Conservation (phyloP, 2,329 filamentous ascomycete species). For the Trichoderma atrobrunneum region DNA sequence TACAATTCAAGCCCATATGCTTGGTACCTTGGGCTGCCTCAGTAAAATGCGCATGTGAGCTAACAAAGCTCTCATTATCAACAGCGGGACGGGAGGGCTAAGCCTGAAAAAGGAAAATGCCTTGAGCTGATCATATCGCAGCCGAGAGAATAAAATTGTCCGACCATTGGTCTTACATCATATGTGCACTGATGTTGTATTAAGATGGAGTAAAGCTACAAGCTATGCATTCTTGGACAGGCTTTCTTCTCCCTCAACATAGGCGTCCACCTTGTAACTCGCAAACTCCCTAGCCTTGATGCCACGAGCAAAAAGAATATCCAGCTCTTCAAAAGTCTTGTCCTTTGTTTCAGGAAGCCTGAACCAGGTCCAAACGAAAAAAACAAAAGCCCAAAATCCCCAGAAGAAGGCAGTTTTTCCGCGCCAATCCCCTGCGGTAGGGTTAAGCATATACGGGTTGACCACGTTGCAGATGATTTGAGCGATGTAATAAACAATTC, state of each 20-base stretch:
- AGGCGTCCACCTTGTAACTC: slow-evolving; percentile 33
- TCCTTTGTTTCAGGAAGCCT: slow-evolving; percentile 51
- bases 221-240: background rate
- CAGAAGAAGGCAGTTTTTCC: slow-evolving; percentile 24
- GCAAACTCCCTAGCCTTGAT: slow-evolving; percentile 41
- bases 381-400: slow-evolving; percentile 38
- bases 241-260: slow-evolving; percentile 13
- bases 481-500: slow-evolving; percentile 27
- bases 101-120: background rate
- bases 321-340: slow-evolving; percentile 51
- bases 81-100: too few species aligned
- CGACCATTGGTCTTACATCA: background rate
- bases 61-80: background rate
- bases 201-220: background rate
- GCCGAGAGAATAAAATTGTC: background rate
- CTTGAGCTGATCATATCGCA: background rate
- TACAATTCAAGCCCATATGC: background rate
- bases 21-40: background rate
- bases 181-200: background rate
- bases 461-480: slow-evolving; percentile 28
- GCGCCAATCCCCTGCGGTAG: slow-evolving; percentile 29
- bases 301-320: slow-evolving; percentile 48
- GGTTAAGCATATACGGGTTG: slow-evolving; percentile 31
- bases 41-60: background rate
- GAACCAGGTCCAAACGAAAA: slow-evolving; percentile 51